Conservation (phyloP, 208 protist genomes). For the Crithidia brevicula region DNA sequence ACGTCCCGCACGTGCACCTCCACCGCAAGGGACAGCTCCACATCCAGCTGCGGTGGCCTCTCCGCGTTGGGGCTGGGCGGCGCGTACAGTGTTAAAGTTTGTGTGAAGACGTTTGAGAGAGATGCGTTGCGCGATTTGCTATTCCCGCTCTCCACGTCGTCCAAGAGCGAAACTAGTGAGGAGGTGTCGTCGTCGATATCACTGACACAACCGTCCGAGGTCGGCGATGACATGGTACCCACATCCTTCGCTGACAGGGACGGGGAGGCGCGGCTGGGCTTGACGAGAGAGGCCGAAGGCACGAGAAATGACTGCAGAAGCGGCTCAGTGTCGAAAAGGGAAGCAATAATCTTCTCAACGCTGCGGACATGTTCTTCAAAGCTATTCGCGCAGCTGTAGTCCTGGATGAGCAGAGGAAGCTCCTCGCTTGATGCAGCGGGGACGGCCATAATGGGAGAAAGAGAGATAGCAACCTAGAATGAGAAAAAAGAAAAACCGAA, state of each 20-base stretch:
- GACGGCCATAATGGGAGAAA: background rate
- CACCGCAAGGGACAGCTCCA: constrained; percentile 34
- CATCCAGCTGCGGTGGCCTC: background rate
- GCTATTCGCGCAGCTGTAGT: constrained; percentile 75
- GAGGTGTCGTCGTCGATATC: background rate
- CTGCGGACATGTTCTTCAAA: constrained; percentile 67
- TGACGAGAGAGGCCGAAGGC: background rate
- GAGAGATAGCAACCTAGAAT: background rate
- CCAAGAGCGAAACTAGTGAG: constrained; percentile 22
- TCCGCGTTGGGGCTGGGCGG: background rate
- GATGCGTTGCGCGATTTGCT: background rate
- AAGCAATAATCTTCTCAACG: constrained; percentile 57
- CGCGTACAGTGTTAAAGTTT: constrained; percentile 28
- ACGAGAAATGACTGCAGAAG: constrained; percentile 50
- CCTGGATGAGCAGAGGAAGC: constrained; percentile 70
- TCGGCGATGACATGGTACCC: background rate
- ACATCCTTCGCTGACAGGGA: background rate
- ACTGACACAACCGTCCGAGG: background rate
- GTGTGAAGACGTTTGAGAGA: constrained; percentile 18
- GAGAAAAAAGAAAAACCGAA: background rate
- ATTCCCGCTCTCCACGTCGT: too few relatives aligned
- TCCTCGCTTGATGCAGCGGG: constrained; percentile 33
- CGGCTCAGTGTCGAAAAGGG: constrained; percentile 42
- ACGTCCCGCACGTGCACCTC: constrained; percentile 69
- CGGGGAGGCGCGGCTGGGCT: background rate